Conservation (phyloP, 345 rosid genomes). For the Eucalyptus paniculata region DNA sequence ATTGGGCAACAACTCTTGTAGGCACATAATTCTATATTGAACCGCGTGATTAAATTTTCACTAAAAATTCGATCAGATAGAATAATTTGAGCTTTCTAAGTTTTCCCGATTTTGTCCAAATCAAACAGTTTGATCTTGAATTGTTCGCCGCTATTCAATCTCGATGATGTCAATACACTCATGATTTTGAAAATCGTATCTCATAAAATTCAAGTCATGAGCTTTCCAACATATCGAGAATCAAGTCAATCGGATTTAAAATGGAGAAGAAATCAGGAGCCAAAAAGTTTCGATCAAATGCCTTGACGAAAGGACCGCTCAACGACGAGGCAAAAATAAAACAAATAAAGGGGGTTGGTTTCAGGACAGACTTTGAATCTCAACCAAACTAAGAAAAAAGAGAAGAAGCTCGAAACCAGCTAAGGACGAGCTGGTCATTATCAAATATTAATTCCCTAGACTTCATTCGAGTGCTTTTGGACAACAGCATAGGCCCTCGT, state of each 20-base stretch:
- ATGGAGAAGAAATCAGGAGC: background rate
- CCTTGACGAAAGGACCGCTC: background rate
- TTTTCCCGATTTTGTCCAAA: background rate
- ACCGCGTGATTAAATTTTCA: background rate
- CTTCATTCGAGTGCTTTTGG: background rate
- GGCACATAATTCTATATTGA: background rate
- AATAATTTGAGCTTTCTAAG: background rate
- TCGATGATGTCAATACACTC: too few species aligned
- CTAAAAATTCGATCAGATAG: background rate
- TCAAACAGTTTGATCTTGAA: background rate
- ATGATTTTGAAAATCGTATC: background rate
- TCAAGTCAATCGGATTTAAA: background rate
- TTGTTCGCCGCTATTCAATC: background rate
- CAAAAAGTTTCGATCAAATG: background rate
- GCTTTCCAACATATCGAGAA: background rate
- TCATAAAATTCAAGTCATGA: background rate
- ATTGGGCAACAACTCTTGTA: background rate
- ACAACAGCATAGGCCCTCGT: background rate
- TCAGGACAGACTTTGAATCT: background rate
- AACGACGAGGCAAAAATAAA: background rate
- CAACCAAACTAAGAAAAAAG: background rate
- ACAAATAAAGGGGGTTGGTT: background rate
- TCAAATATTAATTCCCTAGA: background rate
- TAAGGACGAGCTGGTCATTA: background rate
- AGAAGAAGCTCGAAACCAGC: background rate